phyloP scores from a whole-genome alignment of 2,329 filamentous ascomycete genomes.

The Fusarium sp. region DNA sequence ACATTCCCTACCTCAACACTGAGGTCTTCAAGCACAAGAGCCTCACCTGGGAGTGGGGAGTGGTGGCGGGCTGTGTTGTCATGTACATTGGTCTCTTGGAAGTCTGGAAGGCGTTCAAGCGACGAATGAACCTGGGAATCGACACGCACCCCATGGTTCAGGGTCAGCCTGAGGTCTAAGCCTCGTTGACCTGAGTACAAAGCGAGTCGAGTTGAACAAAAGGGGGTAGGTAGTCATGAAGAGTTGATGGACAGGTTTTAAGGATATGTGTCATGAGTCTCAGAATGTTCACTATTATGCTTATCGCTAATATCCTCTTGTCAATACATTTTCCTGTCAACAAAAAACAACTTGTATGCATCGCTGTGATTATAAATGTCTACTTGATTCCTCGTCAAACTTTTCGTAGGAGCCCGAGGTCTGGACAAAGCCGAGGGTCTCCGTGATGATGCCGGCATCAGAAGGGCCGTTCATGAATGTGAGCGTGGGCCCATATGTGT shows the following conservation, averaged over 20 bases:
- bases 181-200: background rate
- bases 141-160: constrained; percentile 36
- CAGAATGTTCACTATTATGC: constrained; percentile 45
- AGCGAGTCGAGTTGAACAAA: background rate
- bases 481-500: constrained; percentile 1
- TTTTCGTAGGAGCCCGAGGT: constrained; percentile 24
- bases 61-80: constrained; percentile 70
- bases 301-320: constrained; percentile 46
- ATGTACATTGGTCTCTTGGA: constrained; percentile 75
- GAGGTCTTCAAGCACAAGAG: constrained; percentile 77
- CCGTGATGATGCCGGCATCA: constrained; percentile 36
- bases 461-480: constrained; percentile 10
- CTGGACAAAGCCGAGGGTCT: constrained; percentile 21
- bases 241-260: constrained; percentile 46
- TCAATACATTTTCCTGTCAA: constrained; percentile 47
- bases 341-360: constrained; percentile 17
- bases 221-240: constrained; percentile 3
- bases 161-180: constrained; percentile 36
- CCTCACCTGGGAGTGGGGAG: constrained; percentile 79
- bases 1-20: constrained; percentile 75
- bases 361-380: constrained; percentile 37
- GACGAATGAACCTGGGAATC: constrained; percentile 56
- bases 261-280: constrained; percentile 41
- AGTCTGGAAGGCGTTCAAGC: constrained; percentile 76
- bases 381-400: constrained; percentile 25